A percentile compares a stretch with the other conserved stretches of the same genome.
Evolutionary conservation across 768 basidiomycete species (phyloP).

Genomic region (Lactarius vividus): DNA sequence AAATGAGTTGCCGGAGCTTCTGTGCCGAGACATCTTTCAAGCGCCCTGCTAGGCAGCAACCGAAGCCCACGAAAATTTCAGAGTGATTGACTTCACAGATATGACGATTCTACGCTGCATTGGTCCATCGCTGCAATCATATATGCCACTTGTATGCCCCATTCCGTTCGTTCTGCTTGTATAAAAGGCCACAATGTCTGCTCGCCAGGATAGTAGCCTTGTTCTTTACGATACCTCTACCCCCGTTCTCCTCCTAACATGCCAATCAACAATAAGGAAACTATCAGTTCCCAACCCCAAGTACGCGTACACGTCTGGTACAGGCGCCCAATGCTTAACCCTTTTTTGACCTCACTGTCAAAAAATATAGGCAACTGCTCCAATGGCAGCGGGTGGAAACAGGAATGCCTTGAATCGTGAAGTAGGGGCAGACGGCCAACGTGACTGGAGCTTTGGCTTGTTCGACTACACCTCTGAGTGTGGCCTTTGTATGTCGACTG

Average conservation of each 20-base stretch:
- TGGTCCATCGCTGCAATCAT: too few relatives aligned
- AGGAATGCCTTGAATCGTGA: conserved; percentile 31
- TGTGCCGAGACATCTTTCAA: too few relatives aligned
- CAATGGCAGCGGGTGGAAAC: conserved; percentile 19
- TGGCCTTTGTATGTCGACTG: conserved; percentile 31
- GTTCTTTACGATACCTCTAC: background rate
- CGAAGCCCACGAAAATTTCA: too few relatives aligned
- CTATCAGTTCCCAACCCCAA: background rate
- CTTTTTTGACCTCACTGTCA: background rate
- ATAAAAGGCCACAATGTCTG: background rate
- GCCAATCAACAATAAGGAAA: background rate
- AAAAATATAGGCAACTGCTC: background rate
- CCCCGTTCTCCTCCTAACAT: background rate
- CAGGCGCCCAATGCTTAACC: background rate
- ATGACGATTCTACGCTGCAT: background rate
- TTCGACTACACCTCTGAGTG: conserved; percentile 29
- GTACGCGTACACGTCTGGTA: background rate
- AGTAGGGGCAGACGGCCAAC: conserved; percentile 31
- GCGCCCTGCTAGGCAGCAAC: too few relatives aligned
- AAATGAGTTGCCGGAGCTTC: too few relatives aligned
- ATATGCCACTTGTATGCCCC: too few relatives aligned
- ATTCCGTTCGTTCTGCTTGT: too few relatives aligned
- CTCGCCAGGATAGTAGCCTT: background rate
- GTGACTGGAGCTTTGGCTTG: conserved; percentile 37
- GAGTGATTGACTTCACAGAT: too few relatives aligned